Percentiles rank a stretch among this genome's conserved stretches.
Evolutionary conservation across 176 grass and related monocot species (phyloP).

Genomic region (Miscanthus lutarioriparius): DNA sequence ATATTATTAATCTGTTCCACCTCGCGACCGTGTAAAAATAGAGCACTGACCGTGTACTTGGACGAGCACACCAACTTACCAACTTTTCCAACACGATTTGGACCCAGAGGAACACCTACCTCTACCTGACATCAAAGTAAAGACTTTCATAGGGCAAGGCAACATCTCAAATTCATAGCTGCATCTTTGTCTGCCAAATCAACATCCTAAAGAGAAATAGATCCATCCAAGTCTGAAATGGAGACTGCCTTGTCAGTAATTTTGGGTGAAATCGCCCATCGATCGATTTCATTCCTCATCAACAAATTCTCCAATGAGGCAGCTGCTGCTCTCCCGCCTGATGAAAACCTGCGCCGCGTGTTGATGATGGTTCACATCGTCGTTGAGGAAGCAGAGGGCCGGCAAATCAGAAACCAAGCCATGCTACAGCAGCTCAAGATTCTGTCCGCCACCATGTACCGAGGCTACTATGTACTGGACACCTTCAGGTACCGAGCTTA

Average conservation of each 20-base stretch:
- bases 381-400: too few species aligned
- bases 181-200: too few species aligned
- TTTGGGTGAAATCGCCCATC: not conserved
- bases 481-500: not conserved
- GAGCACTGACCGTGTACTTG: not conserved
- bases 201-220: too few species aligned
- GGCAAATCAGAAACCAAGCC: not conserved
- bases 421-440: constrained; percentile 8
- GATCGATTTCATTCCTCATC: not conserved
- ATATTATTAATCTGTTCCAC: too few species aligned
- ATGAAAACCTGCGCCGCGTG: not conserved
- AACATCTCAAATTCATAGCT: too few species aligned
- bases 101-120: not conserved
- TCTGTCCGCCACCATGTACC: not conserved
- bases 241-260: not conserved
- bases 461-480: constrained; percentile 6
- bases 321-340: not conserved
- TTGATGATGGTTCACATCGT: too few species aligned
- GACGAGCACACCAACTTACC: not conserved
- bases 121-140: not conserved
- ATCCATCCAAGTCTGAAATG: not conserved
- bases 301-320: not conserved
- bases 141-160: not conserved
- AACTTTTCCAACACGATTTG: not conserved
- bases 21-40: too few species aligned